phyloP scores from a whole-genome alignment of 805 yeast genomes.

The Candida dajiaensis region DNA sequence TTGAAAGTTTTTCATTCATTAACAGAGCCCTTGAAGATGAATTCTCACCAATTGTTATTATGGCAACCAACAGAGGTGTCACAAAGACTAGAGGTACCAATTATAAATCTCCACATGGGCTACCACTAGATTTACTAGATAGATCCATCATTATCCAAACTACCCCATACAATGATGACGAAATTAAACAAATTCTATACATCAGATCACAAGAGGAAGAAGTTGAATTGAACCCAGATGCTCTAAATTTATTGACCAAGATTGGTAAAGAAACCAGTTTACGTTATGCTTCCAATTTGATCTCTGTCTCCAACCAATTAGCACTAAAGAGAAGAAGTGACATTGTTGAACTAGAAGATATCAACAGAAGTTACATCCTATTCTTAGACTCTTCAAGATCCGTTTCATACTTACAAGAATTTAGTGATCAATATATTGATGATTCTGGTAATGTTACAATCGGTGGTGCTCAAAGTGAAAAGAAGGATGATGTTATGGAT shows the following conservation, averaged over 20 bases:
- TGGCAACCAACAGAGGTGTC: conserved; percentile 97
- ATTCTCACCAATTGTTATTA: conserved; percentile 92
- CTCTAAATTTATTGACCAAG: conserved; percentile 80
- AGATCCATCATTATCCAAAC: conserved; percentile 92
- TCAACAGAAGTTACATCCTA: conserved; percentile 80
- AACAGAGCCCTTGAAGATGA: conserved; percentile 96
- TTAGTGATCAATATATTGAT: conserved; percentile 63
- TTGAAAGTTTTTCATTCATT: conserved; percentile 91
- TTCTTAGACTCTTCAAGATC: conserved; percentile 88
- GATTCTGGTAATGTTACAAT: conserved; percentile 70
- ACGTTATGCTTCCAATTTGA: conserved; percentile 87
- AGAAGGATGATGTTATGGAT: conserved; percentile 36
- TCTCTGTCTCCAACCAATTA: conserved; percentile 83
- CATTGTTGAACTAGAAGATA: conserved; percentile 69
- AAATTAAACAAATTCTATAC: conserved; percentile 76
- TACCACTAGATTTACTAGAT: conserved; percentile 91
- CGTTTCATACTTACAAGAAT: conserved; percentile 75
- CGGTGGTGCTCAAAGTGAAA: conserved; percentile 28
- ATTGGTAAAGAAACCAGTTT: conserved; percentile 87
- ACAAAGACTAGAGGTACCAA: conserved; percentile 91
- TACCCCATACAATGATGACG: conserved; percentile 67
- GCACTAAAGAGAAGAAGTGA: conserved; percentile 74
- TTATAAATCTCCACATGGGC: conserved; percentile 95
- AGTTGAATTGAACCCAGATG: conserved; percentile 75
- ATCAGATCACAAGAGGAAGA: conserved; percentile 95